These are phyloP conservation scores for Aspergillus nidulans DNA, from an alignment of 495 filamentous ascomycete genomes.

Conservation along the genomic window DNA sequence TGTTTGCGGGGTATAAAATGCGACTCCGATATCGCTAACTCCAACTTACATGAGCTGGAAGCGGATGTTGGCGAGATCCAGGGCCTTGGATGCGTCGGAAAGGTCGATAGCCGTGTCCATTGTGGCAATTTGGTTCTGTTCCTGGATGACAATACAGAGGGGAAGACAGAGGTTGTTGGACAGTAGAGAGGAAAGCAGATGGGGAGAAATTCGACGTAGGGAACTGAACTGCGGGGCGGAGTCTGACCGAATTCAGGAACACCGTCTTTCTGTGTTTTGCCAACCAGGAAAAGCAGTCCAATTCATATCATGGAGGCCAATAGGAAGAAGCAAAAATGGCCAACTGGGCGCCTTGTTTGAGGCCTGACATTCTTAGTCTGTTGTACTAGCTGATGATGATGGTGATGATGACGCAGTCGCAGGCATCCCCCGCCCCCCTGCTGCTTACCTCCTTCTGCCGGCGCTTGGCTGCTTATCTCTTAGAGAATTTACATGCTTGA, in stretches of 20 bases:
- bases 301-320: neutral
- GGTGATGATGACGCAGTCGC: neutral
- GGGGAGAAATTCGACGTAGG: neutral
- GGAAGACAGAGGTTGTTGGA: neutral
- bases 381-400: neutral
- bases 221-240: conserved; percentile 2
- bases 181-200: neutral
- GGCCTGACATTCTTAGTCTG: too few species aligned
- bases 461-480: neutral
- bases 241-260: neutral
- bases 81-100: conserved; percentile 71
- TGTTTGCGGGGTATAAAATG: conserved; percentile 13
- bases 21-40: conserved; percentile 11
- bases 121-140: neutral
- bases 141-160: neutral
- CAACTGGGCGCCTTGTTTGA: too few species aligned
- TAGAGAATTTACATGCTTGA: neutral
- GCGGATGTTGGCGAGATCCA: conserved; percentile 89
- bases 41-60: conserved; percentile 83
- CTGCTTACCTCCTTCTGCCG: neutral
- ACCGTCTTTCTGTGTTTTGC: too few species aligned
- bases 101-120: conserved; percentile 95
- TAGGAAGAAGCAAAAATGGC: neutral
- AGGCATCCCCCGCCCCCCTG: neutral
- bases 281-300: too few species aligned